Base-by-base conservation (phyloP, 2,329 filamentous ascomycete species). In the Canariomyces notabilis region DNA sequence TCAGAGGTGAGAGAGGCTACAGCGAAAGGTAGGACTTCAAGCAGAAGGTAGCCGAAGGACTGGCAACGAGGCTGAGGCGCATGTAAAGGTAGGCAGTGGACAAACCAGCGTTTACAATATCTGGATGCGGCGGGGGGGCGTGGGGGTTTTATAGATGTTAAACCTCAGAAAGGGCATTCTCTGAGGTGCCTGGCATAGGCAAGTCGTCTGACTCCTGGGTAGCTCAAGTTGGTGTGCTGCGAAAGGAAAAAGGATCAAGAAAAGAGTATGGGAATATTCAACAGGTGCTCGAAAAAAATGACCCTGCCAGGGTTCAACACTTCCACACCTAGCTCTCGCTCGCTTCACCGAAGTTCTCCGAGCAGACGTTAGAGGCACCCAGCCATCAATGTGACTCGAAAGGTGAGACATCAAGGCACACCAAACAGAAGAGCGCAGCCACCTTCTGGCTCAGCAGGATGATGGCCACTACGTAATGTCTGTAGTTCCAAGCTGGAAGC, bases 361-460 rank as follows among this genome's bases (percentile, higher is more conserved):
- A 53, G 33, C 21, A 46, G 26, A 52, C 57, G 57, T 40, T 52
- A 50, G 48, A 19, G 22, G 18, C 29, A 5, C 22, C n/a, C 41
- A 46, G 45, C 42, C 48, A 50, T 50, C 57, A 59, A 48, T 59
- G 59, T 64, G 61, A 65, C 64, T 60, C 50, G 50, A 42, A 29
- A 53, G 44, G 50, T 64, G 58, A 65, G 63, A 65, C 63, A 65
- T 49, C 38, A 49, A 57, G 56, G 56, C 61, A 62, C 62, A 62
- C 61, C 49, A 52, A 50, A 55, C 36, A 48, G 49, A 47, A 37
- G 43, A 54, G 43, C 46, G 37, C 49, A 52, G 44, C 44, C 44
- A 47, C 42, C n/a, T 14, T 37, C 19, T 38, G 23, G 11, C 37
- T 26, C 34, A 34, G 34, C 9, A 5, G n/a, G 40, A 15, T 20